Evolutionary conservation across 371 early-diverging fungal genomes (phyloP), one percentile per base, ranked within the genome.

Genomic region (Mortierella sp.): DNA sequence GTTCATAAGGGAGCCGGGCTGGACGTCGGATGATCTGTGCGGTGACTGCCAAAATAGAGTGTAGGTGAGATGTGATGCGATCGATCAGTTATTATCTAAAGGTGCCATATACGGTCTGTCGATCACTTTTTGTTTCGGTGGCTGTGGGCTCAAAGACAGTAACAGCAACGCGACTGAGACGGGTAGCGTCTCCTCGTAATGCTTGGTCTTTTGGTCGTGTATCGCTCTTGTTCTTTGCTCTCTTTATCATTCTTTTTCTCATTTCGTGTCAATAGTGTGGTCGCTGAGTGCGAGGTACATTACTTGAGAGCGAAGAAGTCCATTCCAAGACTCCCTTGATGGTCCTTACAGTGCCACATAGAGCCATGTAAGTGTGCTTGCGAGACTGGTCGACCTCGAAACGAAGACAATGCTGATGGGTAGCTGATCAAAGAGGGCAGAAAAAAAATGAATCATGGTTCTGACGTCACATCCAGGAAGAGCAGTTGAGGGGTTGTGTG

Each of bases 281-380:
- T 34, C 19, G 19, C 37, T 10, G 10, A 26, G 46, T 44, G 46
- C 14, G 16, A n/a, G 3, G 9, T 75, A n/a, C 6, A 34, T 76
- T 83, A 78, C 81, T 24, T 40, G 78, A 69, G 31, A 69, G 69
- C 70, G 76, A 74, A 14, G 76, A 74, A 14, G 70, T n/a, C 72
- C 80, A 74, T n/a, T 34, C 72, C 5, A 76, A 19, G 69, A 72
- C 61, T 51, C 71, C 19, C 77, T 53, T 71, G 53, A 69, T 50
- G 46, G 72, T 71, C 76, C 61, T 78, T 50, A 71, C 31, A 55
- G 71, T 69, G 43, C 75, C 78, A 44, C 75, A 71, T 61, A 70
- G 64, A 53, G 55, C 40, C 85, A 84, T 84, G 14, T 64, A 34
- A 43, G 21, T 48, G 71, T 26, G 67, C 59, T 67, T 70, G 59